phyloP scores from a whole-genome alignment of 371 early-diverging fungal genomes.

The Actinomucor elegans region DNA sequence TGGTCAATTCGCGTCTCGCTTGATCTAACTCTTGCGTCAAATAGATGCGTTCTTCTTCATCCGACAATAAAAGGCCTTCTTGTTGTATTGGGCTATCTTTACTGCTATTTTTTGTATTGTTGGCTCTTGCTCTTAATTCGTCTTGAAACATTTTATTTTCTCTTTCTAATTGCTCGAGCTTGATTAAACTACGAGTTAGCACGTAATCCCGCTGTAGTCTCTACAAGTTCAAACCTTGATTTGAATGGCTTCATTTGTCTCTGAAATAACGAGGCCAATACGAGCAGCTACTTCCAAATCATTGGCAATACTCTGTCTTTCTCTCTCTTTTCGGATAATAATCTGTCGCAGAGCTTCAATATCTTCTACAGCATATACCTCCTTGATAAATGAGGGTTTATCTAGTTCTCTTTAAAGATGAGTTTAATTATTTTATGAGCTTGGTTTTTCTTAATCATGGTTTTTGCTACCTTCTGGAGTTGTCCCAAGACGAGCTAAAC shows the following conservation, averaged over 20 bases:
- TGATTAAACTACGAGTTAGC: not conserved
- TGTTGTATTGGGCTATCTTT: not conserved
- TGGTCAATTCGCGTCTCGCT: constrained; percentile 55
- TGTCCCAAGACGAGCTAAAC: constrained; percentile 47
- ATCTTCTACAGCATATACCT: constrained; percentile 53
- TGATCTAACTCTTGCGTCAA: constrained; percentile 61
- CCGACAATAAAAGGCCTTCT: constrained; percentile 8
- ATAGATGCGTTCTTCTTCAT: constrained; percentile 47
- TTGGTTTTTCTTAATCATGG: not conserved
- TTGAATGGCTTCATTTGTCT: constrained; percentile 63
- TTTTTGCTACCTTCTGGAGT: constrained; percentile 42
- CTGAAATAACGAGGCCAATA: constrained; percentile 63
- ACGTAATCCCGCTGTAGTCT: not conserved
- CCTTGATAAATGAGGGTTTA: constrained; percentile 45
- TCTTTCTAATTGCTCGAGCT: constrained; percentile 54
- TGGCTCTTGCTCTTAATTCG: constrained; percentile 29
- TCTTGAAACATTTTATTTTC: constrained; percentile 56
- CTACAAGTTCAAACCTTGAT: constrained; percentile 34
- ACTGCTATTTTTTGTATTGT: constrained; percentile 8
- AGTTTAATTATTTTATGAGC: constrained; percentile 1
- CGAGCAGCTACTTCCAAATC: constrained; percentile 69
- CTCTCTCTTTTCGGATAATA: constrained; percentile 65
- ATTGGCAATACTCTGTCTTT: constrained; percentile 58
- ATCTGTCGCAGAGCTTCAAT: constrained; percentile 48
- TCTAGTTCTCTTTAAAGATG: constrained; percentile 26